Base-by-base conservation (phyloP, 2,329 filamentous ascomycete species). In the Helotiales sp. region DNA sequence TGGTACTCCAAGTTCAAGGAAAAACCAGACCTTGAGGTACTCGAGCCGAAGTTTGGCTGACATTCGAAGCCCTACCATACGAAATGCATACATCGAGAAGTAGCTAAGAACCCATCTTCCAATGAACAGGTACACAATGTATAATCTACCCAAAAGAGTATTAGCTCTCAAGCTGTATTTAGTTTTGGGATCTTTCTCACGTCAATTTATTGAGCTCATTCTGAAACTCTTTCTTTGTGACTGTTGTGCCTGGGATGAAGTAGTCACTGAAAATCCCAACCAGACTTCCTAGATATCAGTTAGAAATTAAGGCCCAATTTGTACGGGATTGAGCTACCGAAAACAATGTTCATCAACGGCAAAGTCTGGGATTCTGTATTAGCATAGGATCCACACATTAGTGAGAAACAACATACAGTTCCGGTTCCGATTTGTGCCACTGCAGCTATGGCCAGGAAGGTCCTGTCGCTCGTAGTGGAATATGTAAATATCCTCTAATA, bases 71-170 rank as follows among this genome's bases (percentile, higher is more conserved):
- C 87, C 87, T 67, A 88, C 86, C 77, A 89, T 84, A 24, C 87
- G 85, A 70, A 88, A 88, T 43, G 81, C 80, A 72, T 89, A 86
- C 77, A 86, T 87, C 70, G 85, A 85, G 67, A 89, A 79, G 69
- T 92, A 93, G 67, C 85, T 86, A 47, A 91, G 79, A 20, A 80
- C 75, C 71, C 91, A 89, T 57, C 89, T 87, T 15, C 81, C 90
- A 47, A 93, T 78, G 76, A 93, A 93, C 6, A 93, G 81, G 64
- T 87, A 87, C 63, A 93, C 85, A 73, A 93, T 88, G 77, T 89
- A 92, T 0, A 93, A 79, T 1, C 86, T 63, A 60, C 37, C 11
- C 20, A 43, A 45, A 2, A 40, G 24, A n/a, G n/a, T 15, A 22
- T 63, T 34, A 62, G 28, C 13, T 47, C 1, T 50, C 3, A 6